These are phyloP conservation scores for Macrocybe gigantea DNA, from an alignment of 768 basidiomycete genomes.

Conservation along the genomic window DNA sequence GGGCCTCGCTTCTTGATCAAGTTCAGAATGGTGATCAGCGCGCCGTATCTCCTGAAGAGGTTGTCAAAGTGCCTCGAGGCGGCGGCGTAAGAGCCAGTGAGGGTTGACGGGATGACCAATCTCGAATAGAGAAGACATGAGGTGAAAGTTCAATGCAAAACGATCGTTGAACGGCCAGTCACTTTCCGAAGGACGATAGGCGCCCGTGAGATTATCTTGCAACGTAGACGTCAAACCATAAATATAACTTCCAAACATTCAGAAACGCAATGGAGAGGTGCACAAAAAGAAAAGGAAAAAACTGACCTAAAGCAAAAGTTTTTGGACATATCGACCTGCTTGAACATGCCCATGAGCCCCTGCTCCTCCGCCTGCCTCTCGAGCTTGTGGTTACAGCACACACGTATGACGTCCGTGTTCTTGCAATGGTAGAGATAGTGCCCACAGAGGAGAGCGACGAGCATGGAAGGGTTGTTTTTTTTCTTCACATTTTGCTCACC, in stretches of 20 bases:
- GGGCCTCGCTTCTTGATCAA: slow-evolving; percentile 85
- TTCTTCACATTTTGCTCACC: background rate
- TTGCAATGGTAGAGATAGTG: slow-evolving; percentile 98
- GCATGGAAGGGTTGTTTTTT: background rate
- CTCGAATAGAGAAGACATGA: slow-evolving; percentile 66
- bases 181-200: slow-evolving; percentile 34
- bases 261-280: slow-evolving; percentile 3
- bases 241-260: slow-evolving; percentile 58
- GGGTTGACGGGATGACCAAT: slow-evolving; percentile 40
- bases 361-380: slow-evolving; percentile 88
- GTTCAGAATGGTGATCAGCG: slow-evolving; percentile 87
- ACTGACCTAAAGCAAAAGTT: slow-evolving; percentile 94
- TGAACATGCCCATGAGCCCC: slow-evolving; percentile 83
- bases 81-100: slow-evolving; percentile 84
- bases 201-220: slow-evolving; percentile 79
- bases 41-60: slow-evolving; percentile 83
- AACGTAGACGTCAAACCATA: slow-evolving; percentile 94
- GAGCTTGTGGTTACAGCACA: slow-evolving; percentile 76
- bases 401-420: slow-evolving; percentile 74
- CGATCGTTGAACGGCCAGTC: slow-evolving; percentile 77
- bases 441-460: slow-evolving; percentile 89
- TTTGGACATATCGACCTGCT: slow-evolving; percentile 94
- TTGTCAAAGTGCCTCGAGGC: slow-evolving; percentile 92
- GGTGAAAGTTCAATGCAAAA: slow-evolving; percentile 91
- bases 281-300: background rate